Evolutionary conservation across 306 rosid genomes (phyloP), one percentile per base, ranked within the genome.

Genomic region (Ochetophila trinervis): DNA sequence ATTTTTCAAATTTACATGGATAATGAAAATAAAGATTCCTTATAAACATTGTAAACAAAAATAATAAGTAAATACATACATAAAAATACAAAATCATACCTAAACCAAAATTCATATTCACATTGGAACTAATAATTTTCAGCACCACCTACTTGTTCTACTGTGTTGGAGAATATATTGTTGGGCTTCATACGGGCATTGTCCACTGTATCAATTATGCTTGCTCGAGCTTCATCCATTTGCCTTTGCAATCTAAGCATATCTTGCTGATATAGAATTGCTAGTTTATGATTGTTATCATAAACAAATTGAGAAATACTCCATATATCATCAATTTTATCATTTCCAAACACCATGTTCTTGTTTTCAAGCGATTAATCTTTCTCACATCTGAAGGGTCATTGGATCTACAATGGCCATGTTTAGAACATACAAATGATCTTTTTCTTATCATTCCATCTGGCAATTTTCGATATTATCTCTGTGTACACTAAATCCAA

Each of bases 301-400:
- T 2, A 8, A 8, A 14, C 10, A 44, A 44, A 44, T 44, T 44
- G 49, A 44, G 6, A 44, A 44, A 8, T 1, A 44, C 2, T 14
- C 49, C 49, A 44, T 44, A 14, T 8, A 8, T 6, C 61, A 17
- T 22, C 13, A 23, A 57, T 27, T 14, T 1, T 57, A 57, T 57
- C 61, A 22, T 57, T 17, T 37, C 61, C 37, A 21, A 27, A 17
- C 61, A 57, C 21, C 61, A 37, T 8, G 61, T 57, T 57, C 61
- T 57, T 22, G 61, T 57, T 27, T 22, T 36, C 5, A 22, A 27
- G 6, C n/a, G 36, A 21, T 57, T 22, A 8, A 22, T 12, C 37
- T 57, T 57, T 14, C 35, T 57, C 35, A 57, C 61, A 57, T 57
- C 17, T 10, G 61, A 27, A 57, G 16, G 11, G 16, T 44, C 37